Evolutionary conservation across 805 yeast species (phyloP).

Genomic region (Tetrapisispora arboricola): DNA sequence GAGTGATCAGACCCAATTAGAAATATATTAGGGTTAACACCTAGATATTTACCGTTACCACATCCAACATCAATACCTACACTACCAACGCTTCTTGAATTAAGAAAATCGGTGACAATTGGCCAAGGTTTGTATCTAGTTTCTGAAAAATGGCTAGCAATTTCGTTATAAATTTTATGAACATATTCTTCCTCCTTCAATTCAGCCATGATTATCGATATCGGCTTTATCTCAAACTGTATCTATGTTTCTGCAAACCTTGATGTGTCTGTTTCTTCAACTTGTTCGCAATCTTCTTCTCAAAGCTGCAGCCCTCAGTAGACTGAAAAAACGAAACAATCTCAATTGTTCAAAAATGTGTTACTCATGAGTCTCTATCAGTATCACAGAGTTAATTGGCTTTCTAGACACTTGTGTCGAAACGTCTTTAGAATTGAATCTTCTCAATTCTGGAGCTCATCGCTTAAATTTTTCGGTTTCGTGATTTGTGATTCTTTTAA

Average conservation of each 20-base stretch:
- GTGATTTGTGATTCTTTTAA: background rate
- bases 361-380: too few relatives aligned
- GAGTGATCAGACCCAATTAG: conserved; percentile 71
- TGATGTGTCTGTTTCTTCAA: too few relatives aligned
- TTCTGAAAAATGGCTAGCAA: conserved; percentile 86
- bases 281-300: too few relatives aligned
- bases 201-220: conserved; percentile 37
- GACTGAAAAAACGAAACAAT: too few relatives aligned
- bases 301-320: too few relatives aligned
- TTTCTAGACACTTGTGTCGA: too few relatives aligned
- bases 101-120: conserved; percentile 65
- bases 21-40: conserved; percentile 55
- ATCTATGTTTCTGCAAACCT: too few relatives aligned
- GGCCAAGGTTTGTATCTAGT: conserved; percentile 98
- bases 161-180: conserved; percentile 86
- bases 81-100: conserved; percentile 38
- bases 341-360: too few relatives aligned
- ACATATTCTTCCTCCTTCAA: conserved; percentile 67
- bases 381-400: too few relatives aligned
- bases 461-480: conserved; percentile 1
- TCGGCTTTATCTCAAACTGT: too few relatives aligned
- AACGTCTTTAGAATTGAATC: background rate
- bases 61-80: conserved; percentile 93
- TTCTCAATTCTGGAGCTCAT: background rate
- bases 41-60: conserved; percentile 90